phyloP scores from a whole-genome alignment of 257 asterid species.

The Voacanga thouarsii region DNA sequence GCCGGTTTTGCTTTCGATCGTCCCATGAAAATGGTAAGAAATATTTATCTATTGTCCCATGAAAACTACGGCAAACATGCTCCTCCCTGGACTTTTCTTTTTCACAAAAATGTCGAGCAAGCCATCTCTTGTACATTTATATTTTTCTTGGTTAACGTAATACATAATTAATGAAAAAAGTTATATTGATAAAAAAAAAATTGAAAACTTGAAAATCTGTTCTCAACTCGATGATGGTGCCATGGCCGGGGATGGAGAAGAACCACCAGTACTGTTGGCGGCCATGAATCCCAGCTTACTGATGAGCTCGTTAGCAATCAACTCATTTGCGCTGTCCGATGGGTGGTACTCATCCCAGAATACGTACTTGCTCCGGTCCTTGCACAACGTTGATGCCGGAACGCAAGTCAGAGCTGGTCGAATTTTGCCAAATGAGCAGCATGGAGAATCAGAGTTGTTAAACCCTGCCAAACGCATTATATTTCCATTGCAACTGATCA shows the following conservation, averaged over 20 bases:
- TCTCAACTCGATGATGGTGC: conserved; percentile 42
- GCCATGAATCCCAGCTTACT: conserved; percentile 51
- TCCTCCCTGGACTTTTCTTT: neutral
- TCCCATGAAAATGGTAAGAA: neutral
- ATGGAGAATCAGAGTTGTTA: conserved; percentile 71
- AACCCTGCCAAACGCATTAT: conserved; percentile 48
- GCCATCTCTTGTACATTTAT: neutral
- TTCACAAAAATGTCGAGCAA: neutral
- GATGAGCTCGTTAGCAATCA: conserved; percentile 66
- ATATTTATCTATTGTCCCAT: neutral
- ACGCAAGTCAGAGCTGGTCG: conserved; percentile 82
- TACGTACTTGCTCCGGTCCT: conserved; percentile 83
- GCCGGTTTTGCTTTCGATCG: neutral
- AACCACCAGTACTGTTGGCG: conserved; percentile 25
- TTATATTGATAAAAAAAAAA: neutral
- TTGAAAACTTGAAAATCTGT: neutral
- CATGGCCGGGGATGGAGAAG: conserved; percentile 45
- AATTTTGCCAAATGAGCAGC: conserved; percentile 81
- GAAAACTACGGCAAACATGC: neutral
- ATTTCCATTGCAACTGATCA: neutral
- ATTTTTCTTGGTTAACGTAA: neutral
- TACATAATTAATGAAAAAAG: neutral
- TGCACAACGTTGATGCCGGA: conserved; percentile 73
- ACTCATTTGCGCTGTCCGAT: conserved; percentile 65
- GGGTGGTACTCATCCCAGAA: conserved; percentile 98